Percentiles rank a stretch among this genome's conserved stretches.
These are phyloP conservation scores for Aureobasidium musti DNA, from an alignment of 2,329 filamentous ascomycete species.

Conservation along the genomic window DNA sequence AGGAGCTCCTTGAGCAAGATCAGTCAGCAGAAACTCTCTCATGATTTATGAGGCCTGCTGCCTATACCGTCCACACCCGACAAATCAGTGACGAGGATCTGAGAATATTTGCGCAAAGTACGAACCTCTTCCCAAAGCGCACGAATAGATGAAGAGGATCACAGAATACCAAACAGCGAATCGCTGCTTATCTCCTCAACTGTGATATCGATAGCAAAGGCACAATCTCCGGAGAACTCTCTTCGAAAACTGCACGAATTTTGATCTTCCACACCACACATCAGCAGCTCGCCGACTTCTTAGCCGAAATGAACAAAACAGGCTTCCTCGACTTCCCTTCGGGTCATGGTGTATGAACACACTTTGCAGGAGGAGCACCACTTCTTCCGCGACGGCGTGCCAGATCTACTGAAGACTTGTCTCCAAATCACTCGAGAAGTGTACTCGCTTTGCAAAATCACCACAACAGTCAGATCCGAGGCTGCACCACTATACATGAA, in stretches of 20 bases:
- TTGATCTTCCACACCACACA: background rate
- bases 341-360: background rate
- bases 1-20: background rate
- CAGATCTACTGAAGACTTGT: background rate
- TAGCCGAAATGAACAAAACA: background rate
- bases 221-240: background rate
- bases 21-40: background rate
- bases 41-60: background rate
- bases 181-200: background rate
- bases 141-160: background rate
- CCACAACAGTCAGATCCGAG: constrained; percentile 6
- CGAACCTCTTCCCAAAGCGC: background rate
- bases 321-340: background rate
- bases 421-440: constrained; percentile 11
- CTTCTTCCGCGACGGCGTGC: constrained; percentile 4
- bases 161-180: background rate
- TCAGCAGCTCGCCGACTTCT: background rate
- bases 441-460: constrained; percentile 3
- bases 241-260: background rate
- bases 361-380: background rate
- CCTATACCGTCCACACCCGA: background rate
- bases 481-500: background rate
- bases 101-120: background rate
- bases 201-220: background rate
- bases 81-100: background rate